Conservation (phyloP, 2,329 filamentous ascomycete species). For the Escovopsis weberi region DNA sequence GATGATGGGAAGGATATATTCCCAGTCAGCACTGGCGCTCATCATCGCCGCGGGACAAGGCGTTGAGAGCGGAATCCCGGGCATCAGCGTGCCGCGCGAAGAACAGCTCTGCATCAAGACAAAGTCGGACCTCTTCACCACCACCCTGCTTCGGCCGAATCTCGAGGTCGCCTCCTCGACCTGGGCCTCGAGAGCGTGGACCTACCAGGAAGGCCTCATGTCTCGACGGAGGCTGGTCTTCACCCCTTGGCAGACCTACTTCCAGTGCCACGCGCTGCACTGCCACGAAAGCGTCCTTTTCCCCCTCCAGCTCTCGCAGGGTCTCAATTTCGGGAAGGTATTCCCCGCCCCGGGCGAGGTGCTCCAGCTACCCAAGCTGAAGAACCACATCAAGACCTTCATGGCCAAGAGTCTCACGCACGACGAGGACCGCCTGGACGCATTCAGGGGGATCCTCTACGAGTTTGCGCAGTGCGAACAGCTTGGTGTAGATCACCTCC, state of each 20-base stretch:
- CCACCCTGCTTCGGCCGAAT: slow-evolving; percentile 21
- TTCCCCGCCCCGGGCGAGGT: slow-evolving; percentile 14
- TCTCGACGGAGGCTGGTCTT: slow-evolving; percentile 22
- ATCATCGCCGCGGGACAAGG: slow-evolving; percentile 20
- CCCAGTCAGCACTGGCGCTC: slow-evolving; percentile 19
- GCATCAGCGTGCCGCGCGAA: slow-evolving; percentile 18
- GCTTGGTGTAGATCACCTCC: slow-evolving; percentile 13
- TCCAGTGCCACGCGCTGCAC: slow-evolving; percentile 22
- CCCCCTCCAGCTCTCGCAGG: slow-evolving; percentile 17
- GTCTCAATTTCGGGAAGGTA: slow-evolving; percentile 18
- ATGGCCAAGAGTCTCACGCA: slow-evolving; percentile 15
- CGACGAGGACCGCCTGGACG: slow-evolving; percentile 18
- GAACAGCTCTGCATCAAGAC: slow-evolving; percentile 21
- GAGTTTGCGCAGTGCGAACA: slow-evolving; percentile 15
- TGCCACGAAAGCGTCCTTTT: slow-evolving; percentile 23
- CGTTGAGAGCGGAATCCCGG: slow-evolving; percentile 18
- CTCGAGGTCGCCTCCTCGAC: slow-evolving; percentile 19
- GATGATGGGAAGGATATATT: slow-evolving; percentile 20
- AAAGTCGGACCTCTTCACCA: slow-evolving; percentile 19
- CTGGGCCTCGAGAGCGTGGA: slow-evolving; percentile 22
- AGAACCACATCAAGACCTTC: slow-evolving; percentile 17
- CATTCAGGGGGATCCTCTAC: slow-evolving; percentile 18
- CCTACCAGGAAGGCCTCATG: slow-evolving; percentile 22
- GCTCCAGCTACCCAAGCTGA: slow-evolving; percentile 13
- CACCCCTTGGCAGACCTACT: slow-evolving; percentile 23